Evolutionary conservation across 2,329 filamentous ascomycete species (phyloP), one percentile per base, ranked within the genome.

Genomic region (Hymenoscyphus infarciens): DNA sequence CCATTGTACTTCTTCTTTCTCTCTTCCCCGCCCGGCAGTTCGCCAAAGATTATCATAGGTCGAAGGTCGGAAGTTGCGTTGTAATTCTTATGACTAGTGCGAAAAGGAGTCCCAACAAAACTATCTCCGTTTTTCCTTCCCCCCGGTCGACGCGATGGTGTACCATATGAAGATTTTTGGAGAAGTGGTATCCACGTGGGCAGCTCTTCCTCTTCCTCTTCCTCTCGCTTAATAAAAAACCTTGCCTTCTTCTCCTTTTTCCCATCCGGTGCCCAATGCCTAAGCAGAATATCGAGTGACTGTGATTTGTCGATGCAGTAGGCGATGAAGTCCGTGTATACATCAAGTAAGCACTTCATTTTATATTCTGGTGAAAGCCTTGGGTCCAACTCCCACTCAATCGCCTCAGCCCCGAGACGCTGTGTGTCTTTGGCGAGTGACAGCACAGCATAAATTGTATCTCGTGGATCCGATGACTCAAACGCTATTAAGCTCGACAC

Each of bases 381-480:
- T 54, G 10, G 11, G 25, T 54, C 52, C 25, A 54, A n/a, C 5
- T 54, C 25, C 13, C 22, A 31, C 25, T 27, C 22, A 16, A 16
- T 4, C 13, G 25, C 4, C 15, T 31, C 52, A 16, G 22, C 6
- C 25, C 11, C 10, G 1, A 27, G 3, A n/a, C 4, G 22, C 29
- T 27, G 52, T 15, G 65, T 66, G 25, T 69, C 69, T 27, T 62
- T 67, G 4, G 69, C 63, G 19, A 73, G 66, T 59, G 66, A 67
- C 5, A 66, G 56, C 1, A 73, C 57, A 19, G 66, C 65, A 62
- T 67, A 67, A 22, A 73, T 68, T 1, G 66, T 69, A 63, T 73
- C 71, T 19, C 67, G 64, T 2, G 70, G 71, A 54, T 73, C 69
- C 5, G 70, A 61, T 0, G 67, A 60, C 15, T 72, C 66, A 49